Conservation (phyloP, 148 eudicot genomes). For the Chenopodium suecicum region DNA sequence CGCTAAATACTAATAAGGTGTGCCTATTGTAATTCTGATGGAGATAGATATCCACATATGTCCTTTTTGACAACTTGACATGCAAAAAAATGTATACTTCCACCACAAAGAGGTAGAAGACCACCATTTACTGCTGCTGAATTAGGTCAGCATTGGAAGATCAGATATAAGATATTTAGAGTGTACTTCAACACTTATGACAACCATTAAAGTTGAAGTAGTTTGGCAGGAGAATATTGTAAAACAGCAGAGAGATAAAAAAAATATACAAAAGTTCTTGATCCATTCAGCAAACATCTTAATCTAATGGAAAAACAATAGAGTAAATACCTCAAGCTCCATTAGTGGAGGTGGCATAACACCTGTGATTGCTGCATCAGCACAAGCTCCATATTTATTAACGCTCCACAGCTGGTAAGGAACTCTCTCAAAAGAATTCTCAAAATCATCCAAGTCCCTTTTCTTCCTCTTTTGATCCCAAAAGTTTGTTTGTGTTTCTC, state of each 20-base stretch:
- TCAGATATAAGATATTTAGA: neutral
- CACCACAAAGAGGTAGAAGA: neutral
- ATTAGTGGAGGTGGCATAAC: slow-evolving; percentile 92
- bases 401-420: slow-evolving; percentile 96
- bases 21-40: neutral
- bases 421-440: slow-evolving; percentile 46
- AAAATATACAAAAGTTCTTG: no score
- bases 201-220: neutral
- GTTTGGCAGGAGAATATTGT: neutral
- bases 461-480: slow-evolving; percentile 49
- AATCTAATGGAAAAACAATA: neutral
- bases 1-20: neutral
- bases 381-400: slow-evolving; percentile 78
- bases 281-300: neutral
- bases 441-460: slow-evolving; percentile 42
- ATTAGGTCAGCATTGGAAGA: neutral
- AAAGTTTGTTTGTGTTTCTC: slow-evolving; percentile 47
- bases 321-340: slow-evolving; percentile 70
- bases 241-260: no score
- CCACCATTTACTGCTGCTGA: neutral
- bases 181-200: neutral
- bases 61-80: neutral
- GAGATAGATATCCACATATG: neutral
- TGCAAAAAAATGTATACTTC: neutral
- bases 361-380: slow-evolving; percentile 95